These are phyloP conservation scores for Primulina tabacum DNA, from an alignment of 257 asterid species.

Conservation along the genomic window DNA sequence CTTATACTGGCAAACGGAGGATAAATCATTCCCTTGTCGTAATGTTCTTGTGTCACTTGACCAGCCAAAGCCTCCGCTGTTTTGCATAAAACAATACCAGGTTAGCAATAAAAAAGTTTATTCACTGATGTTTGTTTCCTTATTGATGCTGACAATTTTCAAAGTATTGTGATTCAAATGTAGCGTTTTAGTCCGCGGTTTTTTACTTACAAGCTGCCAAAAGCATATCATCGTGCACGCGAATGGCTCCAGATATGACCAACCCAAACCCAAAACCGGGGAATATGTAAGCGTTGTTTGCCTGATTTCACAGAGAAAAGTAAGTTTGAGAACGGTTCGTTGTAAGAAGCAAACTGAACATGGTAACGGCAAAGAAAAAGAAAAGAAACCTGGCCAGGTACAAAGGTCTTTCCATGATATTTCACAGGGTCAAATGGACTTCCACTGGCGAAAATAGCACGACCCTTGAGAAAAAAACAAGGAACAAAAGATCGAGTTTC, in stretches of 20 bases:
- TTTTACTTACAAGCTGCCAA: conserved; percentile 82
- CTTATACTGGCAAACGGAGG: conserved; percentile 78
- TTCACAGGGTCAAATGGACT: conserved; percentile 88
- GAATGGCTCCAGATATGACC: conserved; percentile 85
- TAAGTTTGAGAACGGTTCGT: no score
- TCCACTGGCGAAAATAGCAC: conserved; percentile 83
- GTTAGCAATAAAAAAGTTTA: background rate
- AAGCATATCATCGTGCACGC: conserved; percentile 95
- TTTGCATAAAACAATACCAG: conserved; percentile 6
- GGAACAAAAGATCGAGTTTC: conserved; percentile 9
- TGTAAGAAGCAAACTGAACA: background rate
- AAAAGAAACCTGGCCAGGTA: conserved; percentile 76
- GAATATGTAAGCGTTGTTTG: conserved; percentile 91
- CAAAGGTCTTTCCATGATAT: conserved; percentile 47
- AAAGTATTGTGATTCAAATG: no score
- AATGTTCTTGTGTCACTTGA: conserved; percentile 84
- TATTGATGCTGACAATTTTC: background rate
- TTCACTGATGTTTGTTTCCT: background rate
- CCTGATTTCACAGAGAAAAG: conserved; percentile 39
- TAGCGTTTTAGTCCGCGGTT: background rate
- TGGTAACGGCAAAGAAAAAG: conserved; percentile 6
- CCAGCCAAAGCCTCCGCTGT: conserved; percentile 96
- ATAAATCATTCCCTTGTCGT: conserved; percentile 81
- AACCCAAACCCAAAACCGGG: conserved; percentile 95
- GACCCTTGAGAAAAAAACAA: conserved; percentile 52